Conservation (phyloP, 306 rosid genomes). For the Quercus cerris region DNA sequence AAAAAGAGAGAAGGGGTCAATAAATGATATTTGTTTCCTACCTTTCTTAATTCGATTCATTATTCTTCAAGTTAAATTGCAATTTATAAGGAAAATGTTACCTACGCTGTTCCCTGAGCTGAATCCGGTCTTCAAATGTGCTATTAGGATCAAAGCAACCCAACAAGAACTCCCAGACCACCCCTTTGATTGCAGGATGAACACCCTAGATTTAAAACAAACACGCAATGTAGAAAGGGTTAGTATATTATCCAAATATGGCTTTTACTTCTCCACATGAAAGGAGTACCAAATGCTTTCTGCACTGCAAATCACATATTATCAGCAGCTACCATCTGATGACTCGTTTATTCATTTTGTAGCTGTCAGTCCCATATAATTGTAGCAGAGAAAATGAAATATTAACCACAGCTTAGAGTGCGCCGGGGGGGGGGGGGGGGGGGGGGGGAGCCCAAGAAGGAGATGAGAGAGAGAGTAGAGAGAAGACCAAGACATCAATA, state of each 20-base stretch:
- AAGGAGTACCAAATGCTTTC: not conserved
- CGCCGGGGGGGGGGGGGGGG: no score
- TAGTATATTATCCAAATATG: not conserved
- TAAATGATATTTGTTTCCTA: not conserved
- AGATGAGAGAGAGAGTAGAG: not conserved
- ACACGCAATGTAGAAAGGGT: slow-evolving; percentile 12
- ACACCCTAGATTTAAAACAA: slow-evolving; percentile 60
- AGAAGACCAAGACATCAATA: not conserved
- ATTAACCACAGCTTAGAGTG: not conserved
- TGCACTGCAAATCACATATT: slow-evolving; percentile 1
- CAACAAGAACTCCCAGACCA: slow-evolving; percentile 92
- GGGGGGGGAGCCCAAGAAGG: not conserved
- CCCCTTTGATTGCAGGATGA: slow-evolving; percentile 93
- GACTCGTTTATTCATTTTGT: not conserved
- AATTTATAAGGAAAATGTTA: slow-evolving; percentile 27
- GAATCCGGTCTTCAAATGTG: slow-evolving; percentile 72
- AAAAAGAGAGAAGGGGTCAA: not conserved
- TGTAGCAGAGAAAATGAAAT: not conserved
- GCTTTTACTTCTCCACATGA: not conserved
- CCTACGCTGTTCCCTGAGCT: slow-evolving; percentile 71
- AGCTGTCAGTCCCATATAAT: not conserved
- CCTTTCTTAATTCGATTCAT: slow-evolving; percentile 2
- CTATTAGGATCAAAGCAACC: slow-evolving; percentile 91
- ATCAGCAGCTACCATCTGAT: slow-evolving; percentile 17
- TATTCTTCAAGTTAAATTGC: slow-evolving; percentile 2